Conservation (phyloP, 768 basidiomycete genomes). For the Kwoniella newhampshirensis region DNA sequence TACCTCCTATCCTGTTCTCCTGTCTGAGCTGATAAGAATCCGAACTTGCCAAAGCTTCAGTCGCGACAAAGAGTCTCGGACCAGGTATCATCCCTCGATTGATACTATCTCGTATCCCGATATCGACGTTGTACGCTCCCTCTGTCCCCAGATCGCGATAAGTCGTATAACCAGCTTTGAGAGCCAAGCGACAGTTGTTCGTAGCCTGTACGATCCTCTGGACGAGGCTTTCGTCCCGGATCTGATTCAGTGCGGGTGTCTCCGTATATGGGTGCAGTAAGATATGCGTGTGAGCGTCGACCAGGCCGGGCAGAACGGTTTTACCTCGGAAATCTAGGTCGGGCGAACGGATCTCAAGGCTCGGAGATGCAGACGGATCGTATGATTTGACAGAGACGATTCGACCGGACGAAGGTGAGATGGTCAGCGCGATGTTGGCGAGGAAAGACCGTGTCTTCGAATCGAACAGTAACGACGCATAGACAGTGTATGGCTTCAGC, state of each 20-base stretch:
- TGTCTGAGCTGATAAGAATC: slow-evolving; percentile 21
- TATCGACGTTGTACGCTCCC: slow-evolving; percentile 22
- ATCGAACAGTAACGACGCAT: slow-evolving; percentile 20
- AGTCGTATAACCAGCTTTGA: slow-evolving; percentile 31
- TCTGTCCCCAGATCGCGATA: slow-evolving; percentile 34
- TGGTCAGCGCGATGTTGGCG: slow-evolving; percentile 7
- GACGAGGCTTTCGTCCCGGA: slow-evolving; percentile 27
- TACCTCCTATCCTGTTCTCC: slow-evolving; percentile 24
- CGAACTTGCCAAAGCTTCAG: slow-evolving; percentile 24
- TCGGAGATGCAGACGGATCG: neutral
- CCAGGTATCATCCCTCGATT: slow-evolving; percentile 32
- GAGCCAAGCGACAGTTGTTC: slow-evolving; percentile 24
- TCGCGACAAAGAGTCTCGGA: slow-evolving; percentile 28
- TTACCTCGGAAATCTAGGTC: slow-evolving; percentile 24
- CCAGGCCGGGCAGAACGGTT: slow-evolving; percentile 25
- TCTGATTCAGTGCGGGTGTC: slow-evolving; percentile 25
- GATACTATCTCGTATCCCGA: slow-evolving; percentile 23
- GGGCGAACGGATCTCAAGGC: neutral
- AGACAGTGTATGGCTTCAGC: slow-evolving; percentile 7
- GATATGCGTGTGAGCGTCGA: slow-evolving; percentile 31
- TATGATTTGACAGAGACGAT: neutral
- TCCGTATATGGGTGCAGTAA: slow-evolving; percentile 25
- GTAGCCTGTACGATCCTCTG: slow-evolving; percentile 26
- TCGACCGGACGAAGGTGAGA: slow-evolving; percentile 5
- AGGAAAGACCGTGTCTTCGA: slow-evolving; percentile 15